Percentiles rank a stretch among this genome's conserved stretches.
These are phyloP conservation scores for Mycena pura DNA, from an alignment of 768 basidiomycete species.

Conservation along the genomic window DNA sequence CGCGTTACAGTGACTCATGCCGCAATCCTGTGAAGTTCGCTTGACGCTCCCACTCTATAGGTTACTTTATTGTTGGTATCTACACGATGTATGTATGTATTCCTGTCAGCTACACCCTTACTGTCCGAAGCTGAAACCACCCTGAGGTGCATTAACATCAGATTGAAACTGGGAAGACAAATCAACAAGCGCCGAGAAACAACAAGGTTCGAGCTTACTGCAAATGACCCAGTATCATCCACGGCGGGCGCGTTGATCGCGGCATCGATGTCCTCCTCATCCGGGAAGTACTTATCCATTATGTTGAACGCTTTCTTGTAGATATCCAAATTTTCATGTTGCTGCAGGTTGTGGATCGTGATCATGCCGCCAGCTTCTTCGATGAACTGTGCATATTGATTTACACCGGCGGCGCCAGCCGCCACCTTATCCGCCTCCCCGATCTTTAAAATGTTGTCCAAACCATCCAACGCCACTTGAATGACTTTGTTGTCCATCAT, in stretches of 20 bases:
- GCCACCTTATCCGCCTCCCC: slow-evolving; percentile 93
- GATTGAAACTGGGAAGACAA: slow-evolving; percentile 74
- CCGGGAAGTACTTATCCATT: slow-evolving; percentile 98
- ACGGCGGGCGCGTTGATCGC: slow-evolving; percentile 79
- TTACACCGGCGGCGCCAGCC: slow-evolving; percentile 81
- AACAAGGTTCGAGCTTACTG: slow-evolving; percentile 52
- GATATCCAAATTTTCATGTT: slow-evolving; percentile 99
- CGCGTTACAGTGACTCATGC: neutral
- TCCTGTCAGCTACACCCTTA: slow-evolving; percentile 33
- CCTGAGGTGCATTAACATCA: slow-evolving; percentile 87
- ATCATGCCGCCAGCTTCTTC: slow-evolving; percentile 99
- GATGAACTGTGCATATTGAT: slow-evolving; percentile 92
- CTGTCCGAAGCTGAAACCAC: slow-evolving; percentile 94
- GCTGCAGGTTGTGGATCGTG: slow-evolving; percentile 98
- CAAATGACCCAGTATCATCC: slow-evolving; percentile 79
- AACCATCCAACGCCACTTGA: slow-evolving; percentile 95
- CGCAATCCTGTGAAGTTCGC: no score
- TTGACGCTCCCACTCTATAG: no score
- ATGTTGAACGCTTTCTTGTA: slow-evolving; percentile 99
- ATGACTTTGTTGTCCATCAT: slow-evolving; percentile 99
- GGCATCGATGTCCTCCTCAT: slow-evolving; percentile 92
- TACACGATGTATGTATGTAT: slow-evolving; percentile 6
- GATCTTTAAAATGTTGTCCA: slow-evolving; percentile 98
- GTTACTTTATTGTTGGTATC: slow-evolving; percentile 1
- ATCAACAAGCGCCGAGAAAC: slow-evolving; percentile 8